A percentile compares a stretch with the other conserved stretches of the same genome.
phyloP scores from a whole-genome alignment of 495 filamentous ascomycete genomes.

The Hypomontagnella monticulosa region DNA sequence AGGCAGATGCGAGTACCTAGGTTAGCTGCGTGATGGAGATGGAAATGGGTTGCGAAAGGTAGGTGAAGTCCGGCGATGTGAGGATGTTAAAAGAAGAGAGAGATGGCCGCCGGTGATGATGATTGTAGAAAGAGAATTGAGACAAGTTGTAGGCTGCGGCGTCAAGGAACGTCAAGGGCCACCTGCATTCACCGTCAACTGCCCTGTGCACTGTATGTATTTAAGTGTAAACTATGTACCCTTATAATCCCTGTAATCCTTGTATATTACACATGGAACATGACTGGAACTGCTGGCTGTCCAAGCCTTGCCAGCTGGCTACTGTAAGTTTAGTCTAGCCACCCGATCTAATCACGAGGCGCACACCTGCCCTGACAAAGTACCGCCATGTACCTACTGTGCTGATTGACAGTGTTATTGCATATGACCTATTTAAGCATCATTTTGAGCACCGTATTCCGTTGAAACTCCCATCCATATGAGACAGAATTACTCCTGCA shows the following conservation, averaged over 20 bases:
- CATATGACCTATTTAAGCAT: not conserved
- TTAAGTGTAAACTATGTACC: not conserved
- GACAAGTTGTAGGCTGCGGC: conserved; percentile 46
- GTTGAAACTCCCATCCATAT: too few species aligned
- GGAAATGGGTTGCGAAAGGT: conserved; percentile 12
- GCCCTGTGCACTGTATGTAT: conserved; percentile 20
- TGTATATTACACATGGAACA: not conserved
- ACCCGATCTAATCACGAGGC: conserved; percentile 44
- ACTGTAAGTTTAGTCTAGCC: conserved; percentile 38
- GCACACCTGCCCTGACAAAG: conserved; percentile 13
- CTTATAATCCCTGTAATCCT: too few species aligned
- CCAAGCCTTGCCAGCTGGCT: conserved; percentile 34
- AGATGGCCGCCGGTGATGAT: conserved; percentile 20
- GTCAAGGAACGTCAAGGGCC: conserved; percentile 38
- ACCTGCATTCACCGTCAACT: conserved; percentile 38
- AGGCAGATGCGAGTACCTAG: conserved; percentile 8
- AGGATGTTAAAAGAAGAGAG: conserved; percentile 30
- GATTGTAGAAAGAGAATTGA: conserved; percentile 51
- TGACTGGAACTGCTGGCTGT: conserved; percentile 3
- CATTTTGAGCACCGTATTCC: not conserved
- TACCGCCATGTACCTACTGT: not conserved
- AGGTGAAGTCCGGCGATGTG: not conserved
- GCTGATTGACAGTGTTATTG: not conserved
- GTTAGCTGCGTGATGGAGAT: conserved; percentile 25
- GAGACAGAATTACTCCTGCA: too few species aligned